Evolutionary conservation across 202 grass and related monocot species (phyloP), one percentile per base, ranked within the genome.

Genomic region (Schoenoplectus triqueter): DNA sequence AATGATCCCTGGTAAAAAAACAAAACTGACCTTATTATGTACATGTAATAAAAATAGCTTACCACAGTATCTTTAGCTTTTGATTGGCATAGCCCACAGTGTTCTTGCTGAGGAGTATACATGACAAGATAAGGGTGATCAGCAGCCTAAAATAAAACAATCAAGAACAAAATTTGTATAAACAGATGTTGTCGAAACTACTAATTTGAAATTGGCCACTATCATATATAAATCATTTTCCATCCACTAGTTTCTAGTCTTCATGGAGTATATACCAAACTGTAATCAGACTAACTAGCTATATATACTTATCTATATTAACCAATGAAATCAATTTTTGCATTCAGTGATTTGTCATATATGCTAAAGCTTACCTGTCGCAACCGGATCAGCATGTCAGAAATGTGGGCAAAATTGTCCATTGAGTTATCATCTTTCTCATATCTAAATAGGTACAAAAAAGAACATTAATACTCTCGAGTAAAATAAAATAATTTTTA

Each of bases 71-170:
- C 88, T 84, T 93, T 88, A 83, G 89, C 52, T 59, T 84, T 18
- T 84, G 84, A 79, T 60, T 95, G 80, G 63, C 92, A 97, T 83
- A 95, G 65, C 67, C 91, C 89, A 89, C 95, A 97, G 42, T 19
- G 65, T 78, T 51, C 86, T 87, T 75, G 89, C 86, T 56, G 14
- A 85, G 90, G 84, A 75, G 94, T 91, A 92, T 88, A 92, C 75
- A 90, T 63, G 56, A 95, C 95, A 19, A 98, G 92, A 85, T 98
- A 98, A 40, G 92, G 91, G 89, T 98, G 95, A 84, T 92, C 95
- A 68, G 92, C 95, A 62, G 95, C 91, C 95, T 97, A 80, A 41
- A 92, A 86, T 75, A 62, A 75, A 69, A 79, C 44, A 82, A 61
- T 48, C 80, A 10, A 85, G 31, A 64, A 82, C 11, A 52, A 76